Base-by-base conservation (phyloP, 2,329 filamentous ascomycete species). In the Aspergillus jensenii region DNA sequence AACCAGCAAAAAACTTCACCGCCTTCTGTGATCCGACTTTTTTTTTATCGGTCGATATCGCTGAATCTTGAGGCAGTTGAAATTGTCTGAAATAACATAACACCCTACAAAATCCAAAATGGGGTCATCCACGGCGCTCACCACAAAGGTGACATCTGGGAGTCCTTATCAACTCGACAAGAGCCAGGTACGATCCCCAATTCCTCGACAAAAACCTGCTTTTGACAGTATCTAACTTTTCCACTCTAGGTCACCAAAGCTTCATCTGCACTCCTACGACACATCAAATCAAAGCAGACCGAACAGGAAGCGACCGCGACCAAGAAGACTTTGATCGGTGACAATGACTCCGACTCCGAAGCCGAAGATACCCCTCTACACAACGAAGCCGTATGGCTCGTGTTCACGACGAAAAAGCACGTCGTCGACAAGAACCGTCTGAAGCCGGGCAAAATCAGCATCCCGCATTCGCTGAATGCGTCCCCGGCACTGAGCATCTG, bases 381-480 rank as follows among this genome's bases (percentile, higher is more conserved):
- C 58, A 79, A 80, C 49, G 80, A 82, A 46, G 79, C 84, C 6
- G 76, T 88, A 57, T 88, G 85, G 81, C 80, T 88, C 40, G 78
- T 83, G 45, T 71, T 88, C 27, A 84, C 85, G 19, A 87, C 86
- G 37, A 88, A 88, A 76, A 85, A 86, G 74, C 84, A 87, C 69
- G 82, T 88, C 62, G 79, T 82, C 61, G 90, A 96, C 78, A 88
- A 90, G 76, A 86, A 86, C 72, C 84, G 87, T 55, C 82, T 96
- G 65, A 93, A 96, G 81, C 92, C 93, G 27, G 84, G 85, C 74
- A 96, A 93, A 78, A 90, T 97, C 68, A 68, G 81, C 65, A 81
- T 96, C 53, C 90, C 91, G 48, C 87, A 96, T 76, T 82, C 90
- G 9, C 83, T 96, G 62, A 87, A 90, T 77, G 80, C 83, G 63